Evolutionary conservation across 2,329 filamentous ascomycete genomes (phyloP), one percentile per base, ranked within the genome.

Genomic region (Onygenales sp.): DNA sequence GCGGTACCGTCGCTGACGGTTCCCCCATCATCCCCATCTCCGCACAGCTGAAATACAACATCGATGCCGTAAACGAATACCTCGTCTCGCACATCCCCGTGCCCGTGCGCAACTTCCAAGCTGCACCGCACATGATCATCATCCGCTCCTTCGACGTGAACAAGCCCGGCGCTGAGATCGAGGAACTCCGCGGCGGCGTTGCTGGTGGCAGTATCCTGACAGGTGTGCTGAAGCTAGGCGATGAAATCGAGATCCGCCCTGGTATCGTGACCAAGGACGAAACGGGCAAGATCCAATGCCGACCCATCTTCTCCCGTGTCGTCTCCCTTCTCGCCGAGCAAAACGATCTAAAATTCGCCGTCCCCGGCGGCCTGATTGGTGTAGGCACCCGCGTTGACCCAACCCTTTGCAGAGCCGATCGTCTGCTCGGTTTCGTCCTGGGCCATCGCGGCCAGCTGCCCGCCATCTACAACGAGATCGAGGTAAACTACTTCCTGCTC

Each of bases 111-210:
- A 91, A 97, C 72, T 97, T 98, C 77, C 84, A 84, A 62, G 83
- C 87, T 64, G 88, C 92, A 61, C 93, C 93, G 43, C 91, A 95
- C 75, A 96, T 98, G 89, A 98, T 98, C 66, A 86, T 98, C 69
- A 98, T 98, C 72, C 89, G 93, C 72, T 97, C 92, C 2, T 98
- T 98, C 72, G 93, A 98, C 68, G 94, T 98, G 67, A 98, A 98
- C 84, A 98, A 98, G 82, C 93, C 93, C 43, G 93, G 93, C 81
- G 91, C 93, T 43, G 93, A 96, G 75, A 97, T 98, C 60, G 92
- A 97, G 57, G 93, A 98, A 64, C 80, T 98, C 58, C 96, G 97
- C 82, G 93, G 93, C 69, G 93, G 93, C 82, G 93, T 98, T 70
- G 93, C 93, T 63, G 93, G 93, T 84, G 93, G 93, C 61, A 90